These are phyloP conservation scores for Ustilago hordei DNA, from an alignment of 1,284 basidiomycete species.

Conservation along the genomic window DNA sequence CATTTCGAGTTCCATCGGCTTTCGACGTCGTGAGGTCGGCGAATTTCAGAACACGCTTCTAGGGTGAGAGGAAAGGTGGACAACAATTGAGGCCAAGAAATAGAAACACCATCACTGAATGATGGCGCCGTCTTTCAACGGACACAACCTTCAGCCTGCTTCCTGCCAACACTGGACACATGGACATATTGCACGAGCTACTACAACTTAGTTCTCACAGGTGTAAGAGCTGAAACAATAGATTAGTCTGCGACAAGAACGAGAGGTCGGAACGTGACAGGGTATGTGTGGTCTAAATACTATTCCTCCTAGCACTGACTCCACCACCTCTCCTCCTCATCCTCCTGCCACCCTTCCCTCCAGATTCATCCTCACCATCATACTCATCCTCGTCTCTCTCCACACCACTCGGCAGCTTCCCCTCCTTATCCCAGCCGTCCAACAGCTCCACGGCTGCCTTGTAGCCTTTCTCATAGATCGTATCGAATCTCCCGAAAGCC, in stretches of 20 bases:
- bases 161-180: background rate
- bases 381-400: slow-evolving; percentile 69
- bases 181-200: background rate
- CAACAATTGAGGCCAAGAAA: background rate
- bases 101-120: background rate
- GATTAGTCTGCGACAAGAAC: background rate
- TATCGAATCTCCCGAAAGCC: slow-evolving; percentile 71
- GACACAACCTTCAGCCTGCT: background rate
- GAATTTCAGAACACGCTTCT: background rate
- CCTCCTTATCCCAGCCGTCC: slow-evolving; percentile 83
- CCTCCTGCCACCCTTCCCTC: slow-evolving; percentile 9
- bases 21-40: background rate
- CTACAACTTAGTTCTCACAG: too few species aligned
- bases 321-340: slow-evolving; percentile 34
- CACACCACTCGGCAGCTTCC: slow-evolving; percentile 79
- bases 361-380: slow-evolving; percentile 19
- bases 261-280: background rate
- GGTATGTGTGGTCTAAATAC: slow-evolving; percentile 28
- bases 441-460: slow-evolving; percentile 80
- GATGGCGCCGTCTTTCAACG: background rate
- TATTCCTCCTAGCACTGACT: slow-evolving; percentile 53
- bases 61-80: background rate
- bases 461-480: slow-evolving; percentile 84
- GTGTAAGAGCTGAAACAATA: background rate
- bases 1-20: background rate